These are phyloP conservation scores for Lactifluus echinatus DNA, from an alignment of 768 basidiomycete species.

Conservation along the genomic window DNA sequence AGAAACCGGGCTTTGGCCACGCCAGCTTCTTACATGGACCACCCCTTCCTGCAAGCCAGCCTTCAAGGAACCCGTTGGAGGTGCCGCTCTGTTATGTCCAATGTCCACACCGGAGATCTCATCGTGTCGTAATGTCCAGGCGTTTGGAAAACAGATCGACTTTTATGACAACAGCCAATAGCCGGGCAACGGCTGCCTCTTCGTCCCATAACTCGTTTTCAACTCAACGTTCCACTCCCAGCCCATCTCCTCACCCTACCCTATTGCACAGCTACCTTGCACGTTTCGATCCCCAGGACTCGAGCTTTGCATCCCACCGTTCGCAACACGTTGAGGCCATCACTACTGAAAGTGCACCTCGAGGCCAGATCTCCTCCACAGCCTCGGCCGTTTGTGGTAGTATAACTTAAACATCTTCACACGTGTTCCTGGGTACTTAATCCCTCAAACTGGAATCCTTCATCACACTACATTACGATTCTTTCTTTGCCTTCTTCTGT, in stretches of 20 bases:
- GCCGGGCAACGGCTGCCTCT: constrained; percentile 3
- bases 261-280: constrained; percentile 7
- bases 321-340: constrained; percentile 16
- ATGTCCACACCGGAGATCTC: constrained; percentile 13
- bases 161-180: not conserved
- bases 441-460: not conserved
- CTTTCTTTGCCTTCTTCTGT: constrained; percentile 19
- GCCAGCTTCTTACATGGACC: constrained; percentile 1
- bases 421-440: constrained; percentile 14
- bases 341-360: constrained; percentile 1
- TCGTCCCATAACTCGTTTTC: constrained; percentile 2
- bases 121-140: constrained; percentile 16
- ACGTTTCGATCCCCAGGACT: constrained; percentile 10
- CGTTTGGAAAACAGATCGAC: constrained; percentile 10
- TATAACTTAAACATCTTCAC: not conserved
- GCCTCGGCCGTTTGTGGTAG: not conserved
- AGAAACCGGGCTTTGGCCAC: constrained; percentile 15
- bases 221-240: not conserved
- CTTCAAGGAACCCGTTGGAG: constrained; percentile 12
- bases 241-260: not conserved
- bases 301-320: not conserved
- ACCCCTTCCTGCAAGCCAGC: constrained; percentile 1
- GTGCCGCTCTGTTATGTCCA: constrained; percentile 1
- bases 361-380: constrained; percentile 6
- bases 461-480: constrained; percentile 18